phyloP scores from a whole-genome alignment of 495 filamentous ascomycete species.

The Penicillium dipodomyicola region DNA sequence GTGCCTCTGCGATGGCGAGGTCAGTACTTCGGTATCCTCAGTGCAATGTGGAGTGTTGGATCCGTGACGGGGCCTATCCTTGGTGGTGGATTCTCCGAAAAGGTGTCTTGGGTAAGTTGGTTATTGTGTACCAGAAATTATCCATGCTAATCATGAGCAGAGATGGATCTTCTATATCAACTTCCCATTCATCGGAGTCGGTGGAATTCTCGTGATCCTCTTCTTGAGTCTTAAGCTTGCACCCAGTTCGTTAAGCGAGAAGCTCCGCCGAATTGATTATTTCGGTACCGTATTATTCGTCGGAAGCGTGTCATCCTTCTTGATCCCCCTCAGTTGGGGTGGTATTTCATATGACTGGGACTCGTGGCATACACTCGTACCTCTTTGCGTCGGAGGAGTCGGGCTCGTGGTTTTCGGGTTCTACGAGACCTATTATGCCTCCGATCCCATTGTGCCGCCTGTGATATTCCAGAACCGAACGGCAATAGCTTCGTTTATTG shows the following conservation, averaged over 20 bases:
- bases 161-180: conserved; percentile 58
- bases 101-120: conserved; percentile 55
- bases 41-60: conserved; percentile 63
- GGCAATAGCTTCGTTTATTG: conserved; percentile 41
- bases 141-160: conserved; percentile 16
- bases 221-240: conserved; percentile 51
- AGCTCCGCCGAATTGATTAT: conserved; percentile 58
- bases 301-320: conserved; percentile 45
- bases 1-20: conserved; percentile 46
- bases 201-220: conserved; percentile 42
- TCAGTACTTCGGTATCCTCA: conserved; percentile 51
- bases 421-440: conserved; percentile 49
- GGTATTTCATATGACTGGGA: conserved; percentile 49
- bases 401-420: conserved; percentile 46
- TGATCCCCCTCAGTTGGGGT: conserved; percentile 53
- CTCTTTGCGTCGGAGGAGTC: conserved; percentile 52
- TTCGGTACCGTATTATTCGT: conserved; percentile 57
- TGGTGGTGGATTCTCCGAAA: conserved; percentile 65
- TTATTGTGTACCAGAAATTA: background rate
- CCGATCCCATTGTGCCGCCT: conserved; percentile 49
- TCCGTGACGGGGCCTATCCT: conserved; percentile 66
- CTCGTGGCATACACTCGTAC: conserved; percentile 54
- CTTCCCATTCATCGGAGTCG: conserved; percentile 53
- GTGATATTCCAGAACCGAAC: conserved; percentile 51
- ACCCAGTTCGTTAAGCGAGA: conserved; percentile 34